These are phyloP conservation scores for Phaeoacremonium minimum DNA, from an alignment of 2,329 filamentous ascomycete species.

Conservation along the genomic window DNA sequence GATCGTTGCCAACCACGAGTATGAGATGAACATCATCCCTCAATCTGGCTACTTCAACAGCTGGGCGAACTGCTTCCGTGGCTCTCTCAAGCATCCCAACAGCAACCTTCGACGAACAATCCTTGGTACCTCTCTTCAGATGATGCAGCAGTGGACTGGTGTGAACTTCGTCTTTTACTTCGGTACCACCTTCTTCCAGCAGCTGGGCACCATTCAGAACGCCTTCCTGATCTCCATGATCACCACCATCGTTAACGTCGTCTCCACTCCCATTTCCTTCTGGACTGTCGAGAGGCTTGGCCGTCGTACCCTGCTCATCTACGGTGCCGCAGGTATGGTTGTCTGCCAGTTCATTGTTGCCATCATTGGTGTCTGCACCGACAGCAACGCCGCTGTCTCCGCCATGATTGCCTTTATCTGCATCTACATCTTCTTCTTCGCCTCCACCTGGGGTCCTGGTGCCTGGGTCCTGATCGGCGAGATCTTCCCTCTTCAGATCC, in stretches of 20 bases:
- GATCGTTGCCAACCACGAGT: slow-evolving; percentile 70
- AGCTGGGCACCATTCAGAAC: slow-evolving; percentile 60
- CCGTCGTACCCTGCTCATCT: slow-evolving; percentile 64
- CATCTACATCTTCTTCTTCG: slow-evolving; percentile 79
- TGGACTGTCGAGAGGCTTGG: slow-evolving; percentile 67
- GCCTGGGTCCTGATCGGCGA: slow-evolving; percentile 70
- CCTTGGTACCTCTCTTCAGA: slow-evolving; percentile 52
- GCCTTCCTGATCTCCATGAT: slow-evolving; percentile 69
- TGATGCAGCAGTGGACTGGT: slow-evolving; percentile 51
- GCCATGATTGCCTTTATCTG: slow-evolving; percentile 72
- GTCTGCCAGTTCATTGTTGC: slow-evolving; percentile 67
- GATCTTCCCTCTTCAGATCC: slow-evolving; percentile 71
- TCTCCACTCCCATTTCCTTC: slow-evolving; percentile 69
- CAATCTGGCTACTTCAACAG: slow-evolving; percentile 50
- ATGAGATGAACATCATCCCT: slow-evolving; percentile 59
- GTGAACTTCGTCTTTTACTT: slow-evolving; percentile 74
- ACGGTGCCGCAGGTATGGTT: slow-evolving; percentile 66
- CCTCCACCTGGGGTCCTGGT: slow-evolving; percentile 68
- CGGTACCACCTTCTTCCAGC: slow-evolving; percentile 67
- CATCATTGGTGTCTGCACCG: slow-evolving; percentile 48
- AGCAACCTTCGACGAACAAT: slow-evolving; percentile 55
- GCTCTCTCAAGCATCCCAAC: slow-evolving; percentile 49
- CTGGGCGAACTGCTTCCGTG: slow-evolving; percentile 56
- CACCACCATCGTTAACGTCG: slow-evolving; percentile 72
- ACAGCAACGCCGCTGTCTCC: slow-evolving; percentile 27